These are phyloP conservation scores for Solanum microdontum DNA, from an alignment of 257 asterid species.

Conservation along the genomic window DNA sequence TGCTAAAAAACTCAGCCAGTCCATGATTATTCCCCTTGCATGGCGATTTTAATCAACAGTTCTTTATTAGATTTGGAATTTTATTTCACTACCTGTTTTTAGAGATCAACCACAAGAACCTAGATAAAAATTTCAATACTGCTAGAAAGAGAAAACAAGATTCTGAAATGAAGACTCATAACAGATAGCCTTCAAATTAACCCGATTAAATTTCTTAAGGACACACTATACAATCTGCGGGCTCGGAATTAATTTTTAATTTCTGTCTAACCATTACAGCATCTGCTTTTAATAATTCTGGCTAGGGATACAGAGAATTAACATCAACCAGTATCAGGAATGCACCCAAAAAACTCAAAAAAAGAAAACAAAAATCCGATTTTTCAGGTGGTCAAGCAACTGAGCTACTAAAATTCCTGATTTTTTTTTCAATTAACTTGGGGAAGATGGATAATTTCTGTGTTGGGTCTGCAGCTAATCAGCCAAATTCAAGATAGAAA, in stretches of 20 bases:
- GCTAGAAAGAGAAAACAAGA: background rate
- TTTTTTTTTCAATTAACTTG: background rate
- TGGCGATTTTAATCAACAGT: background rate
- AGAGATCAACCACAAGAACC: background rate
- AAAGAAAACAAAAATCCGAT: background rate
- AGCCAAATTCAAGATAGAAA: constrained; percentile 6
- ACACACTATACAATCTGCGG: background rate
- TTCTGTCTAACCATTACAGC: background rate
- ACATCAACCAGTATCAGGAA: background rate
- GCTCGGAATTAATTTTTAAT: background rate
- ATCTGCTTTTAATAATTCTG: background rate
- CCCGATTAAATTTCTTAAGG: background rate
- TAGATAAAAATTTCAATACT: background rate
- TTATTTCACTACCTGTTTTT: background rate
- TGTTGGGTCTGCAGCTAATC: background rate
- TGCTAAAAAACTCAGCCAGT: background rate
- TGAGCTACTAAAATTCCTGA: background rate
- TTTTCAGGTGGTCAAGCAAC: background rate
- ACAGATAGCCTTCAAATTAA: background rate
- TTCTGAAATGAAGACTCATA: background rate
- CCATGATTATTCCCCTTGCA: background rate
- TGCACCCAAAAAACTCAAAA: background rate
- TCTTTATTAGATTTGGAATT: background rate
- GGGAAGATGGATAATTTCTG: background rate
- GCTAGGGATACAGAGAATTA: background rate